Conservation (phyloP, 2,329 filamentous ascomycete genomes). For the Cladosporium sp. region DNA sequence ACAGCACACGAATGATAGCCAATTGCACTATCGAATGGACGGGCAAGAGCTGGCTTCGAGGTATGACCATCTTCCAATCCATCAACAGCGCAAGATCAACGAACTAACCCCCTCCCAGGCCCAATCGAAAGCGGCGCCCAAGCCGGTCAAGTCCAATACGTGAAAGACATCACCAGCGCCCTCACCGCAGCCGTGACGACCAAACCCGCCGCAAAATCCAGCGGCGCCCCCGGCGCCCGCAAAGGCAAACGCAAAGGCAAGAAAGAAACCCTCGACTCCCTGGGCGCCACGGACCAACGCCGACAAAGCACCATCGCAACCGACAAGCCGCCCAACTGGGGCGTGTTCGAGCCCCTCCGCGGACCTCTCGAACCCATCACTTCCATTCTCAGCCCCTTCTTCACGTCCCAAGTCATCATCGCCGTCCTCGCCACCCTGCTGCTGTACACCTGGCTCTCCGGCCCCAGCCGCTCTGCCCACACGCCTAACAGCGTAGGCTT, state of each 20-base stretch:
- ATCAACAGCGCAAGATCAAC: too few species aligned
- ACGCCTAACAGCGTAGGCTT: constrained; percentile 30
- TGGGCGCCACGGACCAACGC: too few species aligned
- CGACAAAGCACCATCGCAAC: constrained; percentile 25
- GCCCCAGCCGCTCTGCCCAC: constrained; percentile 24
- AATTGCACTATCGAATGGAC: constrained; percentile 94
- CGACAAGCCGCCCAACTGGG: constrained; percentile 58
- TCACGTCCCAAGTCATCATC: constrained; percentile 74
- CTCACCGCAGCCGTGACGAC: constrained; percentile 70
- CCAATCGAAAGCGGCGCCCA: constrained; percentile 95
- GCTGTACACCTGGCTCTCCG: constrained; percentile 62
- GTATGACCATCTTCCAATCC: too few species aligned
- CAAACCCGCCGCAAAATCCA: constrained; percentile 50
- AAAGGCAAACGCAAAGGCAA: constrained; percentile 51
- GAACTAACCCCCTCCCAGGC: constrained; percentile 47
- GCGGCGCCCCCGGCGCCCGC: constrained; percentile 31
- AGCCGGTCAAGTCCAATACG: constrained; percentile 81
- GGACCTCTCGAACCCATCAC: constrained; percentile 65
- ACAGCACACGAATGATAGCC: constrained; percentile 78
- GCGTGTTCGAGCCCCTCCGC: constrained; percentile 73
- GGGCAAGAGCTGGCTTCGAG: constrained; percentile 97
- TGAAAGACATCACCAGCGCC: constrained; percentile 71
- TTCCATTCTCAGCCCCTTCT: constrained; percentile 64
- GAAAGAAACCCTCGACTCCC: constrained; percentile 47
- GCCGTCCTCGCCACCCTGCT: constrained; percentile 69